Evolutionary conservation across 1,284 basidiomycete species (phyloP).

Genomic region (Athelia sp.): DNA sequence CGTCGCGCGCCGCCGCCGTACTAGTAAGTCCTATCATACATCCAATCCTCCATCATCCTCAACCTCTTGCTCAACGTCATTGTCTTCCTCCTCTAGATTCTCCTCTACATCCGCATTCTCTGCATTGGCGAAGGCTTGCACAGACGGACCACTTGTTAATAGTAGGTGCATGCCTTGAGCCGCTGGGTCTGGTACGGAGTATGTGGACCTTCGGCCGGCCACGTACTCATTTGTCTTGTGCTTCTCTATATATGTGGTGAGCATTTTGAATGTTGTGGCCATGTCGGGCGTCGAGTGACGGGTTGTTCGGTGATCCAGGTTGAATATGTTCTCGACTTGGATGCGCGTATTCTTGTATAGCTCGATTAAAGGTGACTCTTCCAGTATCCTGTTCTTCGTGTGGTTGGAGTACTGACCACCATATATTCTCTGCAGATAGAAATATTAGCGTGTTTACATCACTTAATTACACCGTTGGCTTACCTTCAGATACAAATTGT

Average conservation of each 20-base stretch:
- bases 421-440: not conserved
- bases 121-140: too few relatives aligned
- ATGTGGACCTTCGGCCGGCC: not conserved
- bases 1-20: not conserved
- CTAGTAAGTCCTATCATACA: too few relatives aligned
- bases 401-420: slow-evolving; percentile 19
- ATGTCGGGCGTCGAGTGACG: slow-evolving; percentile 22
- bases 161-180: not conserved
- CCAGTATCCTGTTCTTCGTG: slow-evolving; percentile 19
- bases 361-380: slow-evolving; percentile 25
- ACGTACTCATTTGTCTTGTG: not conserved
- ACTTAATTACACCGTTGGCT: not conserved
- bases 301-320: slow-evolving; percentile 18
- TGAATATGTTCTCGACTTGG: slow-evolving; percentile 23
- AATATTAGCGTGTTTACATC: too few relatives aligned
- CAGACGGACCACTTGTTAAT: not conserved
- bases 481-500: slow-evolving; percentile 18
- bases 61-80: too few relatives aligned
- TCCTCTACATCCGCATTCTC: not conserved
- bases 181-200: not conserved
- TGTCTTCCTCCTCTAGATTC: too few relatives aligned
- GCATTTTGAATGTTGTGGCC: slow-evolving; percentile 17
- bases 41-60: too few relatives aligned
- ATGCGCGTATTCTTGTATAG: slow-evolving; percentile 17
- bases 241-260: not conserved